phyloP scores from a whole-genome alignment of 2,329 filamentous ascomycete genomes.

The Colletotrichum eremochloae region DNA sequence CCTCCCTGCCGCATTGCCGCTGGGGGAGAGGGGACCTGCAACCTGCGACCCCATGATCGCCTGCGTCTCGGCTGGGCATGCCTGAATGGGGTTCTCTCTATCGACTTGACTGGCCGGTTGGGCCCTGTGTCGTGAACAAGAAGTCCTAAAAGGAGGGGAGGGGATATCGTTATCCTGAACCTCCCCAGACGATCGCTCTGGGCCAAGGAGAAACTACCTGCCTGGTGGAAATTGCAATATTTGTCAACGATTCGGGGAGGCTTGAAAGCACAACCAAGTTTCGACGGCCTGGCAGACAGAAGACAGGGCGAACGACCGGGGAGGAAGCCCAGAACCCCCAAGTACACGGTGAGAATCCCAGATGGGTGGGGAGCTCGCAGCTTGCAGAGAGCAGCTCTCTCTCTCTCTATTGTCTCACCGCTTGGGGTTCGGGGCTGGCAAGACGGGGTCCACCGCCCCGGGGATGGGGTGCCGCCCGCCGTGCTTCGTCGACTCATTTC shows the following conservation, averaged over 20 bases:
- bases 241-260: neutral
- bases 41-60: conserved; percentile 40
- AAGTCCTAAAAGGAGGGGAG: conserved; percentile 14
- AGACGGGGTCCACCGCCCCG: conserved; percentile 9
- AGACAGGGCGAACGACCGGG: neutral
- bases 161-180: neutral
- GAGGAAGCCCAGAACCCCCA: neutral
- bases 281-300: conserved; percentile 9
- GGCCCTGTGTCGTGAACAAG: neutral
- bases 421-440: conserved; percentile 28
- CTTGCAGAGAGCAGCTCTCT: neutral
- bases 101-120: neutral
- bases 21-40: conserved; percentile 17
- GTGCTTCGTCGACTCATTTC: conserved; percentile 31
- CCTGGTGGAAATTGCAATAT: conserved; percentile 19
- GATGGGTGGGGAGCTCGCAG: too few relatives aligned
- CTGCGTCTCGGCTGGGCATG: conserved; percentile 38
- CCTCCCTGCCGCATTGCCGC: conserved; percentile 30
- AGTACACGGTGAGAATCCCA: conserved; percentile 3
- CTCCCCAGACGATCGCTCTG: conserved; percentile 13
- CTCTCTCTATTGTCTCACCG: conserved; percentile 28
- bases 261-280: neutral
- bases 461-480: conserved; percentile 10
- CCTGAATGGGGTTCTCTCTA: conserved; percentile 30
- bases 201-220: conserved; percentile 17